Evolutionary conservation across 805 yeast species (phyloP), one percentile per base, ranked within the genome.

Genomic region (Kluyveromyces siamensis): DNA sequence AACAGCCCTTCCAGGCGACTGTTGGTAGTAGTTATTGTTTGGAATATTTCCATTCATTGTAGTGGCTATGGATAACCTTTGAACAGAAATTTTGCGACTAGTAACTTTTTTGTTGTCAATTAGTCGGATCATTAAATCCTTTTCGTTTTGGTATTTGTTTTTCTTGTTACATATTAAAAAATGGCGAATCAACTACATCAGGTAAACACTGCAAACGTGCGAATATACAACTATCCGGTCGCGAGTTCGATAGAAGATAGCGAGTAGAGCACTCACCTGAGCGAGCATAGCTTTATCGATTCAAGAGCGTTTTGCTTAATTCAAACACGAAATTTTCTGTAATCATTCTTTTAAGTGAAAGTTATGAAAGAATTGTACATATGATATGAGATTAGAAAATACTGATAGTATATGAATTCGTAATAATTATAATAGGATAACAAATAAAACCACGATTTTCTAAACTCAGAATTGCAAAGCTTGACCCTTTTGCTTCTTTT

Each of bases 401-500:
- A 36, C 17, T 19, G 47, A 44, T 33, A 21, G 21, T 37, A 37
- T 48, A 39, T 40, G 35, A 40, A 40, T 45, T 36, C 37, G 41
- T 27, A 38, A 30, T 35, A 36, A 44, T 39, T 33, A 18, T 17
- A n/a, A 46, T 49, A 53, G 53, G 53, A 53, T 55, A 53, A 56
- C 54, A 48, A 52, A 48, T 42, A 40, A 48, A 40, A 45, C 50
- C 35, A 40, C 39, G 47, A 41, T 41, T 47, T 42, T 58, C 50
- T 49, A 55, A 61, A 64, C 76, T 85, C 85, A 93, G 79, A 93
- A 93, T 83, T 93, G 99, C 77, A 93, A 84, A 77, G 99, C 99
- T 80, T 88, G 96, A 77, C 99, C 99, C 89, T 93, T 93, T 81
- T 93, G 97, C 81, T 93, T 93, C 87, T 87, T 93, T 84, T 93